These are phyloP conservation scores for Vanilla planifolia DNA, from an alignment of 106 monocot genomes.

Conservation along the genomic window DNA sequence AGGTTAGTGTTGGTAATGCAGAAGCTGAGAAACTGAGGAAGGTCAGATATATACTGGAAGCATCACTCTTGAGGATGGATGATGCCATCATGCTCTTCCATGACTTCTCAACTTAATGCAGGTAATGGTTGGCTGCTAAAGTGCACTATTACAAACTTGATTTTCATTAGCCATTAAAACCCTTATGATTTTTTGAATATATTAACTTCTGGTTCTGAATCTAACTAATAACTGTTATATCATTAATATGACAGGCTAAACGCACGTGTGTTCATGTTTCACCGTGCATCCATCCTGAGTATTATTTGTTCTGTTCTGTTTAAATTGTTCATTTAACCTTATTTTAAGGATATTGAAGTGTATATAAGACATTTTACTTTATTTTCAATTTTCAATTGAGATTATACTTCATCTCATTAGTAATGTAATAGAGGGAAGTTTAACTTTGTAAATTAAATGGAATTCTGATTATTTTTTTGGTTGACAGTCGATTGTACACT, in stretches of 20 bases:
- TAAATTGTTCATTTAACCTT: background rate
- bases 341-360: too few relatives aligned
- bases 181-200: background rate
- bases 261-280: background rate
- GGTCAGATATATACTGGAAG: slow-evolving; percentile 29
- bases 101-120: slow-evolving; percentile 3
- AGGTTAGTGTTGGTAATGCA: too few relatives aligned
- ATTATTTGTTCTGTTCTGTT: background rate
- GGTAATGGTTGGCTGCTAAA: background rate
- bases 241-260: background rate
- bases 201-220: background rate
- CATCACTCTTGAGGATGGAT: slow-evolving; percentile 61
- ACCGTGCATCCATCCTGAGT: background rate
- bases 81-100: slow-evolving; percentile 64
- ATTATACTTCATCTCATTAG: background rate
- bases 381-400: background rate
- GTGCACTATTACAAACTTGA: background rate
- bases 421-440: background rate
- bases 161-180: background rate
- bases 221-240: background rate
- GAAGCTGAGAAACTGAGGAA: slow-evolving; percentile 1
- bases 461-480: background rate
- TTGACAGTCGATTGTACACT: background rate
- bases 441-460: background rate
- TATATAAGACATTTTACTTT: too few relatives aligned